Percentiles rank a stretch among this genome's conserved stretches.
Conservation (phyloP, 2,329 filamentous ascomycete genomes). For the Fusarium sp. region DNA sequence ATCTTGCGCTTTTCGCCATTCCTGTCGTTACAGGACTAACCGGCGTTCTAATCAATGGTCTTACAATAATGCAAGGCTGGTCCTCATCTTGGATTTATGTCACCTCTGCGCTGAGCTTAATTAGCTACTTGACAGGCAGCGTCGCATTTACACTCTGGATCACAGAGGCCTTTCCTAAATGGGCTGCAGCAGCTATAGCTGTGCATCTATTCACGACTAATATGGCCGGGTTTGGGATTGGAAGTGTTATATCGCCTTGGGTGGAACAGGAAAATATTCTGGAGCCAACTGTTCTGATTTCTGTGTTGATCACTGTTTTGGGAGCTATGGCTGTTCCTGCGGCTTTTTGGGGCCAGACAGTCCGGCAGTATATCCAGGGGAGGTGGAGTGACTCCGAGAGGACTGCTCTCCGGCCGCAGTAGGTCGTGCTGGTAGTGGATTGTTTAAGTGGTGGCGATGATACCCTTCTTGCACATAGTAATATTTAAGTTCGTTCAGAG, state of each 20-base stretch:
- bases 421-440: no score
- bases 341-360: conserved; percentile 37
- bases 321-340: conserved; percentile 31
- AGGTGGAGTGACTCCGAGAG: conserved; percentile 36
- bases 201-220: conserved; percentile 30
- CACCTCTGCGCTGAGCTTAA: conserved; percentile 18
- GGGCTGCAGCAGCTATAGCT: conserved; percentile 26
- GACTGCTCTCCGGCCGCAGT: conserved; percentile 38
- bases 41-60: conserved; percentile 23
- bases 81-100: conserved; percentile 13
- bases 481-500: neutral
- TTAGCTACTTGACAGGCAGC: conserved; percentile 30
- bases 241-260: conserved; percentile 19
- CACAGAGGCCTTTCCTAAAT: conserved; percentile 33
- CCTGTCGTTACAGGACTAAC: conserved; percentile 3
- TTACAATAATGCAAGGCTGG: conserved; percentile 18
- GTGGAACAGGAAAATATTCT: neutral
- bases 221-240: conserved; percentile 27
- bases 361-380: conserved; percentile 36
- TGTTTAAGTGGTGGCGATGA: neutral
- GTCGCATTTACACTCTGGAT: conserved; percentile 39
- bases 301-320: conserved; percentile 5
- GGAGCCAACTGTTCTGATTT: conserved; percentile 23
- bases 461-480: neutral
- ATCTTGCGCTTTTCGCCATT: conserved; percentile 11